Percentiles rank a stretch among this genome's conserved stretches.
Conservation (phyloP, 2,329 filamentous ascomycete genomes). For the Trichoderma oligosporum region DNA sequence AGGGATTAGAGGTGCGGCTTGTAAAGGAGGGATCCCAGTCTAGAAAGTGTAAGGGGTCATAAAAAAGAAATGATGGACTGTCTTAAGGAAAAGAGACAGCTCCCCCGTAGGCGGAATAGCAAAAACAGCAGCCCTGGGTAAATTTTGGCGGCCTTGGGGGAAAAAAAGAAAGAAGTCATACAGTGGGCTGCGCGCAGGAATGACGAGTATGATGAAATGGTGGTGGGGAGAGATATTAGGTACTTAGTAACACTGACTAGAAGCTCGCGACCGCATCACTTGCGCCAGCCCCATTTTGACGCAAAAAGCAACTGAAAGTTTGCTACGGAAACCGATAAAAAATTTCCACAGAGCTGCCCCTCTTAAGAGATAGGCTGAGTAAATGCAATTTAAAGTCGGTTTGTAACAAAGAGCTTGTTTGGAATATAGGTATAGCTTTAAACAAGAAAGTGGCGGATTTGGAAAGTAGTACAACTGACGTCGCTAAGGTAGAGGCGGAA, state of each 20-base stretch:
- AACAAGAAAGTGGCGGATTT: no score
- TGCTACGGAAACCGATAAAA: background rate
- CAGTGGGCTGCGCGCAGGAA: background rate
- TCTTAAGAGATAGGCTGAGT: background rate
- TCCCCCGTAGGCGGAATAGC: background rate
- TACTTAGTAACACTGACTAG: constrained; percentile 12
- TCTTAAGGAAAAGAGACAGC: background rate
- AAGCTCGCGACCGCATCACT: no score
- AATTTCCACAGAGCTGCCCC: constrained; percentile 3
- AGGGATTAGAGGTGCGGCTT: background rate
- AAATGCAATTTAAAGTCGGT: background rate
- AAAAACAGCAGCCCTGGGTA: background rate
- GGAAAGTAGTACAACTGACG: no score
- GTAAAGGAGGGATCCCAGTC: constrained; percentile 2
- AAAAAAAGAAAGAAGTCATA: constrained; percentile 1
- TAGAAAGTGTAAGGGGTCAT: background rate
- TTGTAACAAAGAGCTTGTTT: no score
- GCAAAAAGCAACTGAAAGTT: constrained; percentile 5
- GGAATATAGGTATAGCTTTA: no score
- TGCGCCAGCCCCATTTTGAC: constrained; percentile 18
- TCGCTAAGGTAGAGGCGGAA: background rate
- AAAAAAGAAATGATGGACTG: constrained; percentile 1
- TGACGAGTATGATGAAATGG: constrained; percentile 4
- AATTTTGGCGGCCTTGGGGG: background rate
- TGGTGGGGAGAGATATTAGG: constrained; percentile 8